Conservation (phyloP, 2,329 filamentous ascomycete species). For the Verruconis gallopava region DNA sequence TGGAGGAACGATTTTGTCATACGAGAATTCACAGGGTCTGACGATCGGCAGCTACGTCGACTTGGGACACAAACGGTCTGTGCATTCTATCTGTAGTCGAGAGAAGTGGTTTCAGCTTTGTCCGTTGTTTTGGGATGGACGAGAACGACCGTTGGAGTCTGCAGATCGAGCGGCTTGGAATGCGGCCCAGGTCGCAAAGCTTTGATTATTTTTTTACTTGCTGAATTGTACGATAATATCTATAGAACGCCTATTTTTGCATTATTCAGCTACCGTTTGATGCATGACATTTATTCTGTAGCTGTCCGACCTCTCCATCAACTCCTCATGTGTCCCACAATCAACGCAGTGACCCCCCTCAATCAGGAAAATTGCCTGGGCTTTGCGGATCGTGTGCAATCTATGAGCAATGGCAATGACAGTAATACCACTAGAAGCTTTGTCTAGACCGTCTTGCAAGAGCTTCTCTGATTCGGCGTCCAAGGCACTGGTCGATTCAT, state of each 20-base stretch:
- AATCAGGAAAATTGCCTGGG: slow-evolving; percentile 33
- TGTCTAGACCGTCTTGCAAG: slow-evolving; percentile 29
- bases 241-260: too few species aligned
- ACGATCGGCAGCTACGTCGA: slow-evolving; percentile 61
- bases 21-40: slow-evolving; percentile 63
- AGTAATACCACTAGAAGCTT: slow-evolving; percentile 24
- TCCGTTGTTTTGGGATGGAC: slow-evolving; percentile 36
- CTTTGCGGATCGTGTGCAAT: slow-evolving; percentile 27
- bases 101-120: slow-evolving; percentile 33
- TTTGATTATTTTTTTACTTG: slow-evolving; percentile 2
- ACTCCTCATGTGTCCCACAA: slow-evolving; percentile 35
- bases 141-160: slow-evolving; percentile 6
- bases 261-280: too few species aligned
- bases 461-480: slow-evolving; percentile 46
- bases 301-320: slow-evolving; percentile 35
- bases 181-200: too few species aligned
- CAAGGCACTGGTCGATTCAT: slow-evolving; percentile 75
- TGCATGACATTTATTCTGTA: slow-evolving; percentile 38
- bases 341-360: slow-evolving; percentile 37
- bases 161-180: slow-evolving; percentile 8
- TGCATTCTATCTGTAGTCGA: slow-evolving; percentile 23
- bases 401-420: slow-evolving; percentile 34
- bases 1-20: slow-evolving; percentile 56
- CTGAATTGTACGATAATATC: neutral
- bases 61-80: slow-evolving; percentile 49